Evolutionary conservation across 2,329 filamentous ascomycete species (phyloP), one percentile per base, ranked within the genome.

Genomic region (Davidsoniella virescens): DNA sequence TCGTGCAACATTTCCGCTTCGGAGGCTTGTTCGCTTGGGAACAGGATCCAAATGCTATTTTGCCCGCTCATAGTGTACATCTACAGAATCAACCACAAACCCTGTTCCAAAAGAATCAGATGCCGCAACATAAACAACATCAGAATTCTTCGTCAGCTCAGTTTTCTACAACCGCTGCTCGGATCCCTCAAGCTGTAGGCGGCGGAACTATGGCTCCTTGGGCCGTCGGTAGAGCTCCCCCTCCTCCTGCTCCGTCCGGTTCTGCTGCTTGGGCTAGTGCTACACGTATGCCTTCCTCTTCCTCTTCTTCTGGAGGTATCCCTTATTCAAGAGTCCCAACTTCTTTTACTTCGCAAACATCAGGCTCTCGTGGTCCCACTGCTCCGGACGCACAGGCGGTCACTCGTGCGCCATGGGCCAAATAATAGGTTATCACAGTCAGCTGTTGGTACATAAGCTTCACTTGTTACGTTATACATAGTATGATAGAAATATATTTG

Each of bases 1-100:
- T 98, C 2, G 87, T 98, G n/a, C 92, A 98, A 65, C 92, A 98
- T 65, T 96, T 92, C 57, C 76, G 74, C 2, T 90, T 92, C 57
- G 85, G 85, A 23, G 82, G 80, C 5, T 67, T 92, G n/a, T 87
- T 90, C 61, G 76, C 74, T 37, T 90, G 83, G 82, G 78, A 85
- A 2, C 65, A 63, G 44, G 81, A 87, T 59, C 80, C 80, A 0
- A 67, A 75, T 49, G 79, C 81, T 1, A 57, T 64, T 1, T 56
- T 62, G 1, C 71, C 72, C 0, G 59, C 66, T 5, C 61, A 69
- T 20, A 74, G 75, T 5, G 65, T 75, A 0, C 80, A 85, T 62
- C 69, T 77, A 59, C 64, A 65, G 16, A 78, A 70, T 56, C 76
- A 80, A 54, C 73, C 76, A 7, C 56, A 38, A 26, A 39, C 45